Base-by-base conservation (phyloP, 2,329 filamentous ascomycete genomes). In the Madurella mycetomatis region DNA sequence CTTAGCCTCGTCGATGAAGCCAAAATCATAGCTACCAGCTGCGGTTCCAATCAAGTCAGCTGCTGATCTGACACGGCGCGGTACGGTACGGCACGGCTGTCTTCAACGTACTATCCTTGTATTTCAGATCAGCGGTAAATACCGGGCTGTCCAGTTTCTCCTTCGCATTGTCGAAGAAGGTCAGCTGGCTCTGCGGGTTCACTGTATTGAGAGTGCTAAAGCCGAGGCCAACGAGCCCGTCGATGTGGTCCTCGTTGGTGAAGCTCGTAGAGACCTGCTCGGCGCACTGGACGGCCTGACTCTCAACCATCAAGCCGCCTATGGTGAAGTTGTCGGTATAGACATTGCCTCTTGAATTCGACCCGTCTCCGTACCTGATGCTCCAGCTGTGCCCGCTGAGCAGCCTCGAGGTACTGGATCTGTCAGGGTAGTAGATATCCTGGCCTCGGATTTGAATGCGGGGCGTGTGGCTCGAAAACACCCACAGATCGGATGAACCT, bases 1-100 rank as follows among this genome's bases (percentile, higher is more conserved):
- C 62, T 83, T 64, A 64, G 71, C 67, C 41, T 66, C 66, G 72
- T 87, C 82, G 61, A 86, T 81, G 72, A 74, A 72, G 46, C 70
- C 70, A 19, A 71, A 71, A 62, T 70, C 68, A 60, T 71, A 71
- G 37, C 59, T 67, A 25, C 69, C 69, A 15, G 64, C 67, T 64
- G 42, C 17, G 31, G 19, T 4, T n/a, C 42, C 34, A 48, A 25
- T 40, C 16, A 25, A 15, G 34, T 37, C 34, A 37, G 13, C 13
- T 15, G 9, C 34, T 37, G 13, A 37, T 37, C 34, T 9, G 13
- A 40, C 2, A n/a, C 31, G 19, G 31, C 9, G 37, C 15, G 30
- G 18, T 15, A 19, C 31, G 16, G 15, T 9, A 48, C 18, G 7
- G 7, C 30, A 17, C 7, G 32, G 9, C 16, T 16, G 15, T 15